These are phyloP conservation scores for Viola odorata DNA, from an alignment of 345 rosid species.

Conservation along the genomic window DNA sequence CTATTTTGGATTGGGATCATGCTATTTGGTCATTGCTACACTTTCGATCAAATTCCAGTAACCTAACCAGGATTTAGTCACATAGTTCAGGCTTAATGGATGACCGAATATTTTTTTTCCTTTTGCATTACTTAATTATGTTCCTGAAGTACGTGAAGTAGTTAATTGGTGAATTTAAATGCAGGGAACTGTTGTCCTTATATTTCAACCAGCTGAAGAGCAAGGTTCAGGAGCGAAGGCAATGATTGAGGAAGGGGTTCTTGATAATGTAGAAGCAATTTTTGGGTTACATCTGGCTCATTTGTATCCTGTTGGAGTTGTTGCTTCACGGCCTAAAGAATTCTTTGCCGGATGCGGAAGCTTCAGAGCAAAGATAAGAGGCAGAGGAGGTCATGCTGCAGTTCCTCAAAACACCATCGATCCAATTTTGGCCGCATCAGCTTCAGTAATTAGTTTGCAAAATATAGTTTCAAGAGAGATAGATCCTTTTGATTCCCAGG, in stretches of 20 bases:
- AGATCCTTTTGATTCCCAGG: slow-evolving; percentile 67
- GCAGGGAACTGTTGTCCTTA: slow-evolving; percentile 56
- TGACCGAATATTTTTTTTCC: no score
- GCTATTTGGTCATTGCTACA: no score
- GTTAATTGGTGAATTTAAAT: background rate
- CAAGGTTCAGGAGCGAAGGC: slow-evolving; percentile 50
- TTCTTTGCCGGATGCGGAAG: slow-evolving; percentile 65
- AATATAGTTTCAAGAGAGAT: slow-evolving; percentile 53
- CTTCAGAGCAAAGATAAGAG: slow-evolving; percentile 47
- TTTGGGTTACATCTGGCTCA: slow-evolving; percentile 49
- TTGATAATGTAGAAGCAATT: slow-evolving; percentile 50
- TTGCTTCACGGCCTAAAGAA: slow-evolving; percentile 44
- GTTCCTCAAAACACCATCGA: slow-evolving; percentile 46
- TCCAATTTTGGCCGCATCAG: slow-evolving; percentile 57
- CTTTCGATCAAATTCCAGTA: no score
- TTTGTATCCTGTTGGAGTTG: slow-evolving; percentile 34
- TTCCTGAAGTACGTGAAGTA: no score
- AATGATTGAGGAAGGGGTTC: slow-evolving; percentile 45
- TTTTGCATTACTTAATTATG: no score
- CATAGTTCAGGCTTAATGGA: no score
- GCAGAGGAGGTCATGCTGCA: slow-evolving; percentile 59
- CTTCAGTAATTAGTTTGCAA: slow-evolving; percentile 53
- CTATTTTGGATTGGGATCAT: no score
- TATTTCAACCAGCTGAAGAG: slow-evolving; percentile 75
- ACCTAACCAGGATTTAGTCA: no score